A percentile compares a stretch with the other conserved stretches of the same genome.
phyloP scores from a whole-genome alignment of 2,329 filamentous ascomycete species.

The Fusarium verrucosum region DNA sequence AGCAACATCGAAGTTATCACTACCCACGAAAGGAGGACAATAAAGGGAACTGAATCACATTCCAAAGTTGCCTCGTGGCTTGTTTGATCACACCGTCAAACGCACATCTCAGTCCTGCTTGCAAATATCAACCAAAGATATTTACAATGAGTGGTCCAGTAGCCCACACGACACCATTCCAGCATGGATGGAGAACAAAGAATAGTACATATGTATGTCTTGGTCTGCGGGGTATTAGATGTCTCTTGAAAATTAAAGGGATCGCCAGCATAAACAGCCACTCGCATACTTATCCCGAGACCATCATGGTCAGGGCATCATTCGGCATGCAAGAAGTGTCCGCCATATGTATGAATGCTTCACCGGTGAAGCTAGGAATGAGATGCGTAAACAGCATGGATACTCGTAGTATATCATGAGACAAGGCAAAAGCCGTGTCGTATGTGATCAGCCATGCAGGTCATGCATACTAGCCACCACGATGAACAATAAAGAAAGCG shows the following conservation, averaged over 20 bases:
- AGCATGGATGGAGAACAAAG: conserved; percentile 20
- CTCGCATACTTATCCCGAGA: not conserved
- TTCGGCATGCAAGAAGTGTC: conserved; percentile 8
- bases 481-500: conserved; percentile 6
- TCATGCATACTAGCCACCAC: not conserved
- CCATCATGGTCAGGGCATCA: not conserved
- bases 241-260: not conserved
- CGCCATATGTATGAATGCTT: not conserved
- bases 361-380: not conserved
- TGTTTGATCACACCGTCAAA: not conserved
- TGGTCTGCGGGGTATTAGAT: conserved; percentile 15
- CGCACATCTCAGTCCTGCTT: not conserved
- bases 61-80: conserved; percentile 6
- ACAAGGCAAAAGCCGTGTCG: conserved; percentile 3
- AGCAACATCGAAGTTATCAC: not conserved
- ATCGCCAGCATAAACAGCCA: not conserved
- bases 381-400: not conserved
- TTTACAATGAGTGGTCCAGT: not conserved
- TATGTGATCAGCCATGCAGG: not conserved
- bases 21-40: not conserved
- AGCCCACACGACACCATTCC: conserved; percentile 1
- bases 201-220: conserved; percentile 5
- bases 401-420: not conserved
- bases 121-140: not conserved
- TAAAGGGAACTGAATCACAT: conserved; percentile 8